Evolutionary conservation across 345 rosid genomes (phyloP).

Genomic region (Salix arbutifolia): DNA sequence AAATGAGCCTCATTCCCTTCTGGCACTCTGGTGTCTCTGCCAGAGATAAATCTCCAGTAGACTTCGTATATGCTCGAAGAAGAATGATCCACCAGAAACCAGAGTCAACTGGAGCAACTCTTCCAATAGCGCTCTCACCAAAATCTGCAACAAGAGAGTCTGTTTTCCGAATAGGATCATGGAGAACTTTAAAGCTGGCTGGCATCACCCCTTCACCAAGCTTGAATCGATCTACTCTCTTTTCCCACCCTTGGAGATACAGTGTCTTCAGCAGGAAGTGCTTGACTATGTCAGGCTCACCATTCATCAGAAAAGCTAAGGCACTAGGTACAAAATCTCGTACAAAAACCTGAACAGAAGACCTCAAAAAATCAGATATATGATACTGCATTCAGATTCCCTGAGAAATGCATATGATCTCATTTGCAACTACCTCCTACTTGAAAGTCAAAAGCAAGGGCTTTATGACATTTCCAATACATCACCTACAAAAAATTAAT

Average conservation of each 20-base stretch:
- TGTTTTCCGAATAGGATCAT: conserved; percentile 54
- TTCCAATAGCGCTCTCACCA: conserved; percentile 81
- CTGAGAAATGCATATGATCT: neutral
- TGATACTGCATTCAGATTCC: neutral
- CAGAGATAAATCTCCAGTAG: conserved; percentile 60
- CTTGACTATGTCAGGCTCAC: conserved; percentile 71
- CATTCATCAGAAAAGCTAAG: conserved; percentile 72
- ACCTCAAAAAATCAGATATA: neutral
- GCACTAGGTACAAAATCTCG: conserved; percentile 86
- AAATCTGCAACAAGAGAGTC: conserved; percentile 72
- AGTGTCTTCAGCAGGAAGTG: conserved; percentile 67
- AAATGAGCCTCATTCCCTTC: conserved; percentile 77
- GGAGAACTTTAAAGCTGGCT: conserved; percentile 79
- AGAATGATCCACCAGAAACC: conserved; percentile 94
- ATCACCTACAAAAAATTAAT: neutral
- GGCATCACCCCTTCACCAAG: conserved; percentile 88
- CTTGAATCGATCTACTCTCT: conserved; percentile 60
- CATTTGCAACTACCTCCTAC: neutral
- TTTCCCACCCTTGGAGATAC: conserved; percentile 69
- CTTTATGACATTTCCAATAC: neutral
- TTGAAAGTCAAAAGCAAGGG: neutral
- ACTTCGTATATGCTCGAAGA: conserved; percentile 75
- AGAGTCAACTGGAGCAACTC: conserved; percentile 84
- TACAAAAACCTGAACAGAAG: conserved; percentile 54
- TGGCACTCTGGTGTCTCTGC: conserved; percentile 70